Base-by-base conservation (phyloP, 768 basidiomycete species). In the Clavaria fumosa region DNA sequence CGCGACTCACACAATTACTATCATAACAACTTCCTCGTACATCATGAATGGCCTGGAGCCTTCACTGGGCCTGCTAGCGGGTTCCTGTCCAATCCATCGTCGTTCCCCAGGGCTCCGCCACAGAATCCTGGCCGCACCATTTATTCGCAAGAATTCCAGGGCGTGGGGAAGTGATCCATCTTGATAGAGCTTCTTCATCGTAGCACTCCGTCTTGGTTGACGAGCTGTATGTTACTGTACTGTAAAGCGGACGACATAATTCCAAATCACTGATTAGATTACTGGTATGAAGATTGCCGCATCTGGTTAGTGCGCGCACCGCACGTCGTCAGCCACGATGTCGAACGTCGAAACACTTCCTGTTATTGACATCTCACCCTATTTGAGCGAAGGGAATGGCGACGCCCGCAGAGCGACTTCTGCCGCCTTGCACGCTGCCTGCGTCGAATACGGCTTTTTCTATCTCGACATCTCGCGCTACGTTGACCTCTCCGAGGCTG, bases 391-490 rank as follows among this genome's bases (percentile, higher is more conserved):
- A 5, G 40, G 49, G 23, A 51, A 55, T 24, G 34, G 45, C 3
- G 57, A 59, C 21, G 62, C 64, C 17, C 64, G 70, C 31, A 53
- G 58, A 10, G 58, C 64, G 3, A 61, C 65, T 1, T 64, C 70
- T 18, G 63, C 65, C 7, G 70, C 73, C 0, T 56, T 91, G 12
- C 86, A 88, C 48, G 51, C 57, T 0, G 84, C 85, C 5, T 85
- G 84, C 48, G 50, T 80, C 15, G 61, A 80, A 38, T 84, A 72
- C 39, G 89, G 89, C 0, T 93, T 93, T 66, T 90, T 93, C 61
- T 93, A 91, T 55, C 63, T 90, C 32, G 70, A 86, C 43, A 61
- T 88, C 31, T 69, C 72, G 2, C 57, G 64, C 3, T 81, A 63
- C 45, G 55, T 78, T 10, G 60, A 74, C 23, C 57, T 57, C 0